Base-by-base conservation (phyloP, 495 filamentous ascomycete species). In the Elaphomyces granulatus region DNA sequence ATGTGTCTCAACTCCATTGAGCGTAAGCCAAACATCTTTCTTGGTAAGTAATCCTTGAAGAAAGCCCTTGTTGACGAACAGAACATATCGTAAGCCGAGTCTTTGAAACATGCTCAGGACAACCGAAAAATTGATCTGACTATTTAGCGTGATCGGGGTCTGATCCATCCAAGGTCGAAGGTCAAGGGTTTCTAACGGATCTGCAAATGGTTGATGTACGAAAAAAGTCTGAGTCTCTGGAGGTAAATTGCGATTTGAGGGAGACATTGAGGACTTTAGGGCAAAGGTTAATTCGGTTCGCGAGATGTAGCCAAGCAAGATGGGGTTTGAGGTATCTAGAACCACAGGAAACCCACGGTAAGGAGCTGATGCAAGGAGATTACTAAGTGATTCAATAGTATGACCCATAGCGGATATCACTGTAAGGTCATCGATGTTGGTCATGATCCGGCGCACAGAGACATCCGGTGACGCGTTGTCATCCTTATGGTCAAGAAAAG, bases 101-200 rank as follows among this genome's bases (percentile, higher is more conserved):
- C 86, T 87, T 61, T 92, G 83, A 61, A 98, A 96, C 71, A 96
- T 86, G 28, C 74, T 78, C 12, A 88, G 74, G 3, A 85, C 83
- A 20, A 98, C 70, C 49, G 83, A 73, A 40, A 96, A 74, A 36
- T 70, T 80, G 36, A 72, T 74, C 32, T 78, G 71, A 23, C 74
- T 72, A 21, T 83, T 81, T 9, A 98, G 70, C 0, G 92, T 95
- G 21, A 98, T 81, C 2, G 90, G 90, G 0, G 90, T 98, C 52
- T 94, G 87, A 54, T 98, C 90, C 83, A 98, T 94, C 87, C 88
- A 98, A 4, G 85, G 87, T 10, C 88, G 68, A 6, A 96, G 67
- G 55, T 98, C 88, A 28, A 96, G 68, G 0, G 78, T 87, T 7
- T 76, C 71, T n/a, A 67, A 57, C 1, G 82, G 78, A 45, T 93